Evolutionary conservation across 805 yeast species (phyloP), one percentile per base, ranked within the genome.

Genomic region (Groenewaldozyma tartarivorans): DNA sequence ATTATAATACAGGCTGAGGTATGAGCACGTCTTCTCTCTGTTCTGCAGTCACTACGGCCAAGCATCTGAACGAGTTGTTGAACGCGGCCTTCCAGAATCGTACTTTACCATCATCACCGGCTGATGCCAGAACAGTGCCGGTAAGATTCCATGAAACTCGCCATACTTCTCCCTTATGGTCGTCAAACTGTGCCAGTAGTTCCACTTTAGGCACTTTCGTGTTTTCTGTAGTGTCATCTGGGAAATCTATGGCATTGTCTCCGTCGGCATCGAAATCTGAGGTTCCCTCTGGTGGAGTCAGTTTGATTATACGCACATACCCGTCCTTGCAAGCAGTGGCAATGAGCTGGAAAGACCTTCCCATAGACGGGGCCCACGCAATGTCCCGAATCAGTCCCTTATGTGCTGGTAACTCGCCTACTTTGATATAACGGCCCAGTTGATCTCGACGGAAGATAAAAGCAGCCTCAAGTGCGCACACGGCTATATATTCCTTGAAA

Each of bases 301-400:
- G 67, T 58, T 82, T 84, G 68, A 80, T 90, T 2, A 92, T 79
- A 40, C 97, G 73, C 7, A 92, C 87, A 53, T 69, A 76, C 1
- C 97, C 98, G 58, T 92, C 99, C 58, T 87, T 87, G 57, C 95
- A 87, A 4, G 94, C 97, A 0, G 97, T 90, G 1, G 99, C 97
- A 33, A 92, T 69, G 36, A 88, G 65, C 52, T 90, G 95, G 57
- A 76, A 84, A 48, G 80, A 77, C 50, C 95, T 68, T 2, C 97
- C 97, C 81, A 88, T 84, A 0, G 94, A 77, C 2, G 97, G 96
- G 0, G 97, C 97, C 98, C 98, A 90, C 22, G 88, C 72, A 4
- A 88, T 85, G 15, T 87, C 81, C 53, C 97, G 69, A 26, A 90
- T 85, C 32, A 90, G 68, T 2, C 95, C 95, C 40, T 74, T 71